Percentiles rank a stretch among this genome's conserved stretches.
Conservation (phyloP, 1,284 basidiomycete species). For the Agroathelia rolfsii region DNA sequence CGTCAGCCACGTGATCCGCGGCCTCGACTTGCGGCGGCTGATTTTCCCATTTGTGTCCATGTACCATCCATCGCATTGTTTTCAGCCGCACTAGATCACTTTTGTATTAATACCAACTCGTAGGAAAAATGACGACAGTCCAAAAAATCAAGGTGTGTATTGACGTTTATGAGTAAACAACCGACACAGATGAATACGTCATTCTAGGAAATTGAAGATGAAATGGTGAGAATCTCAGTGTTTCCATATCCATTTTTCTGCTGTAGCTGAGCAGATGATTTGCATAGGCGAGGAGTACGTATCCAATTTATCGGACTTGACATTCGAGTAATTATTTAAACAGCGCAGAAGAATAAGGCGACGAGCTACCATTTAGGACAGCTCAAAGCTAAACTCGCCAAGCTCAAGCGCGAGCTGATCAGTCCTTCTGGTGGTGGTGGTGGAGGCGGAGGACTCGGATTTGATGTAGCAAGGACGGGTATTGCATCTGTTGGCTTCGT, state of each 20-base stretch:
- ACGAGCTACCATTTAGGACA: conserved; percentile 93
- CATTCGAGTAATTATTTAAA: conserved; percentile 8
- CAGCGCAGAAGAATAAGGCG: conserved; percentile 96
- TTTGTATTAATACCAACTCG: no score
- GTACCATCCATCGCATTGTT: neutral
- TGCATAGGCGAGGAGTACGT: conserved; percentile 48
- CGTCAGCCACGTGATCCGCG: no score
- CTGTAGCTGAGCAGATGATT: conserved; percentile 9
- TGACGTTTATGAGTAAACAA: conserved; percentile 12
- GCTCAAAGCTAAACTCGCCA: conserved; percentile 97
- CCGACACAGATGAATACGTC: conserved; percentile 8
- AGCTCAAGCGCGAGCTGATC: conserved; percentile 92
- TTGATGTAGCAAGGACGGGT: conserved; percentile 96
- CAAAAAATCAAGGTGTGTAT: conserved; percentile 77
- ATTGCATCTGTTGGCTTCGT: conserved; percentile 96
- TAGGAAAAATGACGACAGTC: conserved; percentile 78
- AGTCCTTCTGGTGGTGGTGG: conserved; percentile 70
- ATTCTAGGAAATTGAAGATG: conserved; percentile 84
- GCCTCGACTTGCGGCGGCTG: no score
- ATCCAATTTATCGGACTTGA: conserved; percentile 6
- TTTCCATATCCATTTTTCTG: conserved; percentile 11
- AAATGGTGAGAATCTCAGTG: conserved; percentile 62
- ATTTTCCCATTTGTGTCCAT: no score
- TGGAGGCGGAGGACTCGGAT: conserved; percentile 78
- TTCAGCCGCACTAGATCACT: conserved; percentile 21